Base-by-base conservation (phyloP, 2,329 filamentous ascomycete species). In the Colletotrichum orchidophilum region DNA sequence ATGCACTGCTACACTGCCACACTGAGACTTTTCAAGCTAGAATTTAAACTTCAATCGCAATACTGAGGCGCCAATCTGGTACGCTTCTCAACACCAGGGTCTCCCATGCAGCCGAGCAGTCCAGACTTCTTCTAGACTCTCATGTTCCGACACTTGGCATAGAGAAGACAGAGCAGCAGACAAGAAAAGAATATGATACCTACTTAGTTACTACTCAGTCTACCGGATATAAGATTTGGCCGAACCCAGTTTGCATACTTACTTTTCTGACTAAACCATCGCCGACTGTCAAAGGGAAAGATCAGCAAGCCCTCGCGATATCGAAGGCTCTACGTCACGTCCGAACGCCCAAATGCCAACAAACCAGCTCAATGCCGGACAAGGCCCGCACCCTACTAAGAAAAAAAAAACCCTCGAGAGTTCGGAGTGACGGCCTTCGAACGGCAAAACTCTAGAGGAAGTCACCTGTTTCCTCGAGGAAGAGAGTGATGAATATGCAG, bases 1-100 rank as follows among this genome's bases (percentile, higher is more conserved):
- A 33, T 39, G 18, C 27, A 49, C 26, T n/a, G 24, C 13, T 26
- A 12, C 52, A 11, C 21, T 31, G 24, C 27, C 12, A 12, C 6
- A 4, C 13, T 21, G 3, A 61, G 15, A 33, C 61, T 65, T 54
- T 53, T 33, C 46, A 68, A 58, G 60, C 61, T 59, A 27, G 11
- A 24, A 21, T 55, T 39, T 13, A 66, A 27, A 52, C 29, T 66
- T 70, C 24, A 55, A 46, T n/a, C 50, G 63, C 63, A 61, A 57
- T 50, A 31, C 29, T 39, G 35, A 33, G 27, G 50, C 9, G 18
- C 50, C 27, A 42, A 55, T 8, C 53, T 69, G 60, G 46, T 59
- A 66, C 67, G 29, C 52, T 50, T 66, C 35, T 58, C 39, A 13
- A 46, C 9, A 31, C 31, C 50, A 13, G 39, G 50, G 18, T 46